A percentile compares a stretch with the other conserved stretches of the same genome.
Conservation (phyloP, 768 basidiomycete species). For the Rhizopogon vesiculosus region DNA sequence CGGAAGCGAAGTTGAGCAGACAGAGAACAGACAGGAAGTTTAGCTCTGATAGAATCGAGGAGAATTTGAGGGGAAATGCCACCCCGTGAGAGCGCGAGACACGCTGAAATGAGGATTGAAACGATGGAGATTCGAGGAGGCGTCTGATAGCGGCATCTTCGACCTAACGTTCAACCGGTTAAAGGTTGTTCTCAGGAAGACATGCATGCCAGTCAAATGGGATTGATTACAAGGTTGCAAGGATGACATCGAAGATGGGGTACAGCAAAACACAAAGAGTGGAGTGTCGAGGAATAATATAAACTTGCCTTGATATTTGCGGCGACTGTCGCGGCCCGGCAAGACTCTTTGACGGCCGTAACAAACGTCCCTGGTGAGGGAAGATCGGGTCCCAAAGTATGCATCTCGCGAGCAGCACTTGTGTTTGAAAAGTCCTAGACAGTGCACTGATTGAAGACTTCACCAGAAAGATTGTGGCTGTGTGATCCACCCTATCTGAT, state of each 20-base stretch:
- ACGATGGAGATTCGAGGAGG: slow-evolving; percentile 60
- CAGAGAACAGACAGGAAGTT: slow-evolving; percentile 77
- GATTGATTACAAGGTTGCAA: neutral
- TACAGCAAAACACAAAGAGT: neutral
- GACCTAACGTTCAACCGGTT: slow-evolving; percentile 41
- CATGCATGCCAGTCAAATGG: neutral
- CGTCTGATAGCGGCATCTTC: slow-evolving; percentile 50
- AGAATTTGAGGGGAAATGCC: slow-evolving; percentile 74
- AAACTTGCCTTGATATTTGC: slow-evolving; percentile 50
- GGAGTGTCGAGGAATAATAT: neutral
- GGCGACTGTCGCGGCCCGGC: slow-evolving; percentile 39
- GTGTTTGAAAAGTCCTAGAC: too few species aligned
- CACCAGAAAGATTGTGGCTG: neutral
- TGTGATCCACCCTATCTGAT: neutral
- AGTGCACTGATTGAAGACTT: neutral
- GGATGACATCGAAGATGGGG: neutral
- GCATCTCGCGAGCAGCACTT: neutral
- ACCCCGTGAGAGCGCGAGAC: slow-evolving; percentile 66
- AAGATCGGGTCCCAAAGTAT: slow-evolving; percentile 14
- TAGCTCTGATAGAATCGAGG: slow-evolving; percentile 67
- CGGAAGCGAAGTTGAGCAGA: slow-evolving; percentile 80
- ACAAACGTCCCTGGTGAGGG: slow-evolving; percentile 47
- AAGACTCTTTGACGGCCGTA: slow-evolving; percentile 49
- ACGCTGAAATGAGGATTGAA: slow-evolving; percentile 56
- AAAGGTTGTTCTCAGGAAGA: neutral